Conservation (phyloP, 768 basidiomycete genomes). For the Leucocoprinus sp. region DNA sequence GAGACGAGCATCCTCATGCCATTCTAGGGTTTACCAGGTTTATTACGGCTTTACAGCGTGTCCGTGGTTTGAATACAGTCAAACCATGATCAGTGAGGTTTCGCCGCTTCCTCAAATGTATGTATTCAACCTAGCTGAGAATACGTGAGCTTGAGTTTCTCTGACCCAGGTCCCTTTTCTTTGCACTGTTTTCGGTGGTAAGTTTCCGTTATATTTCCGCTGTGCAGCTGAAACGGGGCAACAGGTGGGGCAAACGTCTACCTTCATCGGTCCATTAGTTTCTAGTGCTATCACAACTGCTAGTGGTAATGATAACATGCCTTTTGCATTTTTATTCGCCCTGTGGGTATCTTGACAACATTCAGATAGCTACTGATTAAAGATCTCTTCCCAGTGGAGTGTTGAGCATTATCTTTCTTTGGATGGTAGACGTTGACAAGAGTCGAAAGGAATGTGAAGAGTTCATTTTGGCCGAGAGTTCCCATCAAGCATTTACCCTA, state of each 20-base stretch:
- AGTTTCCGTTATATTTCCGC: constrained; percentile 7
- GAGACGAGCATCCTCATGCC: neutral
- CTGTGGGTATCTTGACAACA: constrained; percentile 38
- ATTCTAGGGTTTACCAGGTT: constrained; percentile 53
- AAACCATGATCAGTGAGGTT: constrained; percentile 79
- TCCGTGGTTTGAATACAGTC: constrained; percentile 77
- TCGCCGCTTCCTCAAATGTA: constrained; percentile 67
- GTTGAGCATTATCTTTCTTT: constrained; percentile 50
- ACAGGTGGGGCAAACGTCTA: constrained; percentile 66
- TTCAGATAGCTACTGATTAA: neutral
- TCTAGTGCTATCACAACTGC: constrained; percentile 69
- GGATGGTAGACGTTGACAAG: constrained; percentile 55
- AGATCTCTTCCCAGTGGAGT: constrained; percentile 30
- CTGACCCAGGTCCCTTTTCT: constrained; percentile 52
- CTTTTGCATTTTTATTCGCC: constrained; percentile 65
- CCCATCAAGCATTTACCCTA: constrained; percentile 17
- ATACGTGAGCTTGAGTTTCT: neutral
- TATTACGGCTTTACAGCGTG: constrained; percentile 69
- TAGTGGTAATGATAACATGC: constrained; percentile 64
- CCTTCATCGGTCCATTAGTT: constrained; percentile 70
- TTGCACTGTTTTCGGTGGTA: constrained; percentile 67
- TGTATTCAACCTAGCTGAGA: constrained; percentile 12
- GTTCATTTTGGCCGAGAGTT: constrained; percentile 48
- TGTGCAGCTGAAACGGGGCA: neutral
- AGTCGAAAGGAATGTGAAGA: constrained; percentile 55